Evolutionary conservation across 2,329 filamentous ascomycete genomes (phyloP).

Genomic region (Fusarium dimerum): DNA sequence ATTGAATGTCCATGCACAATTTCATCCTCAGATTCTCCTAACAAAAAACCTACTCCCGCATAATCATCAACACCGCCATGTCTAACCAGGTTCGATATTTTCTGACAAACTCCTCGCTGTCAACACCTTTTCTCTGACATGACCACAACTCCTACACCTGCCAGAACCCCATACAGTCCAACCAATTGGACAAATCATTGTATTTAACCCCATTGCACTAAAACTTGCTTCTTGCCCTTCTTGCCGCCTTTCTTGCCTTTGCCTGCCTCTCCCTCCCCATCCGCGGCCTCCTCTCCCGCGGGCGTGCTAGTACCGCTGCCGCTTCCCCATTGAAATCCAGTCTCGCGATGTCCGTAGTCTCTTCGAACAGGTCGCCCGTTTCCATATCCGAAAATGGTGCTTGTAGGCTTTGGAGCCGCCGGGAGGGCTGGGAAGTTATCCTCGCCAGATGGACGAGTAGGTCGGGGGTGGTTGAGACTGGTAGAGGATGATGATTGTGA

Average conservation of each 20-base stretch:
- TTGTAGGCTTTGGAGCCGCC: constrained; percentile 68
- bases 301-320: constrained; percentile 23
- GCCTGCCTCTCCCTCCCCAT: constrained; percentile 30
- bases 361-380: constrained; percentile 53
- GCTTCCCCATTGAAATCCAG: constrained; percentile 56
- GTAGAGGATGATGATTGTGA: constrained; percentile 25
- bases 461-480: constrained; percentile 18
- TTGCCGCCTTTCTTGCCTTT: constrained; percentile 59
- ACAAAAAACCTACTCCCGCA: background rate
- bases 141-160: background rate
- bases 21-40: too few species aligned
- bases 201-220: constrained; percentile 60
- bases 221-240: constrained; percentile 61
- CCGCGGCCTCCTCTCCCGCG: constrained; percentile 27
- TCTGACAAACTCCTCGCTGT: background rate
- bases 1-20: too few species aligned
- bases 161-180: background rate
- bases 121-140: background rate
- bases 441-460: constrained; percentile 32
- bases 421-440: constrained; percentile 85
- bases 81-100: background rate
- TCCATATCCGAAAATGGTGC: constrained; percentile 64
- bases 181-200: background rate
- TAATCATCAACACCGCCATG: background rate
- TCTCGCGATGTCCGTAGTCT: constrained; percentile 50